A percentile compares a stretch with the other conserved stretches of the same genome.
These are phyloP conservation scores for Linnemannia exigua DNA, from an alignment of 192 early-diverging fungal species.

Conservation along the genomic window DNA sequence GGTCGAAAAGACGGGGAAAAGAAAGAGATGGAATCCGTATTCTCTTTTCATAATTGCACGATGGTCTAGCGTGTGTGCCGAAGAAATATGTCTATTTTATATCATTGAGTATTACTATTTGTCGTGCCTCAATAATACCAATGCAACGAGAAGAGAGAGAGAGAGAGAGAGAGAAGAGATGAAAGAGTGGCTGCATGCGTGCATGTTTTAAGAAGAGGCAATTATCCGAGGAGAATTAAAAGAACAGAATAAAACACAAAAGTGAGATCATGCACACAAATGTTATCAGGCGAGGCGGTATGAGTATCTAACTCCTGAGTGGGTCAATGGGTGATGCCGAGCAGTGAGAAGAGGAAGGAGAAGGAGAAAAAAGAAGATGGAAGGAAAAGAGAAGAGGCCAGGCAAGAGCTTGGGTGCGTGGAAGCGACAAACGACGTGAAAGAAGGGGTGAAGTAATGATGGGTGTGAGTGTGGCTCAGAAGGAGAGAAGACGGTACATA, in stretches of 20 bases:
- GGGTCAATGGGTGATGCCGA: neutral
- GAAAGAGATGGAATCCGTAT: neutral
- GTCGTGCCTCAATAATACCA: neutral
- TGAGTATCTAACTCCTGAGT: constrained; percentile 6
- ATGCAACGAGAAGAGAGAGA: neutral
- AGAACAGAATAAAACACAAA: too few species aligned
- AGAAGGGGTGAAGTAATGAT: neutral
- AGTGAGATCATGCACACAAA: neutral
- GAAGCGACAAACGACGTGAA: neutral
- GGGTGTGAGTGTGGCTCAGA: neutral
- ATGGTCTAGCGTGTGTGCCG: neutral
- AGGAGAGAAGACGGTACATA: neutral
- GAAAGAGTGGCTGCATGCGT: neutral
- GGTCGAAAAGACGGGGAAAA: neutral
- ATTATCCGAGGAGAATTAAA: constrained; percentile 8
- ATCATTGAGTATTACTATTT: neutral
- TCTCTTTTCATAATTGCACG: neutral
- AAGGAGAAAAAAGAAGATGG: neutral
- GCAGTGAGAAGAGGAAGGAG: neutral
- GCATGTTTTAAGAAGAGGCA: neutral
- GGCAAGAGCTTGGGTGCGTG: neutral
- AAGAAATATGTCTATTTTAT: neutral
- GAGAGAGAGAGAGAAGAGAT: neutral
- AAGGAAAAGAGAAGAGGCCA: too few species aligned
- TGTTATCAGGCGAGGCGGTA: neutral